Base-by-base conservation (phyloP, 2,329 filamentous ascomycete genomes). In the Verticillium albo-atrum region DNA sequence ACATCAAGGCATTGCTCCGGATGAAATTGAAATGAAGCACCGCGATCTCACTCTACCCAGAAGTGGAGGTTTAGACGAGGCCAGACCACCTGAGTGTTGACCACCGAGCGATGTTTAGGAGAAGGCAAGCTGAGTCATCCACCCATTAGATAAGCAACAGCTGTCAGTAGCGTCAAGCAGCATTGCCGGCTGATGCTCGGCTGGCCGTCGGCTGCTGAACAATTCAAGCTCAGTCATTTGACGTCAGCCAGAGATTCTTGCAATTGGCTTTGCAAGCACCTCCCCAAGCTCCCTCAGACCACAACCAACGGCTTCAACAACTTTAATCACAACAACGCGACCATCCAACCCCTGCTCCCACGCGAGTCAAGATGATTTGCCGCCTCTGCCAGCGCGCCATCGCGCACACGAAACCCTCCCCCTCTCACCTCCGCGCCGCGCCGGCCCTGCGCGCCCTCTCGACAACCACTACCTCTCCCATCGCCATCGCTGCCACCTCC, bases 351-450 rank as follows among this genome's bases (percentile, higher is more conserved):
- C n/a, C n/a, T n/a, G n/a, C n/a, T n/a, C n/a, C n/a, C n/a, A 28
- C 17, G 9, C 27, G n/a, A 53, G 10, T 15, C 51, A 56, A 35
- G 0, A 64, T 64, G 62, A 54, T 64, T 37, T 64, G 62, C 59
- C 58, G 60, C 35, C 57, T 59, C 25, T 64, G 62, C 54, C 62
- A 60, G 26, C 62, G 61, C 57, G 61, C 59, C 28, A 28, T 60
- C 17, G 59, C 62, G 56, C 61, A 58, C 32, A 55, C 60, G 10
- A 56, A 30, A 26, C 25, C 55, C 7, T 59, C 37, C 10, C 55
- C 54, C 9, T 50, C 42, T 7, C 42, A 50, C n/a, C 54, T 35
- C 62, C 34, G 37, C 23, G n/a, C 54, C 30, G 4, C 54, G 20
- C 15, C 54, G 27, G 23, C 27, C 4, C 14, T 23, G 28, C 52